Percentiles rank a stretch among this genome's conserved stretches.
These are phyloP conservation scores for Colletotrichum sp. DNA, from an alignment of 2,329 filamentous ascomycete genomes.

Conservation along the genomic window DNA sequence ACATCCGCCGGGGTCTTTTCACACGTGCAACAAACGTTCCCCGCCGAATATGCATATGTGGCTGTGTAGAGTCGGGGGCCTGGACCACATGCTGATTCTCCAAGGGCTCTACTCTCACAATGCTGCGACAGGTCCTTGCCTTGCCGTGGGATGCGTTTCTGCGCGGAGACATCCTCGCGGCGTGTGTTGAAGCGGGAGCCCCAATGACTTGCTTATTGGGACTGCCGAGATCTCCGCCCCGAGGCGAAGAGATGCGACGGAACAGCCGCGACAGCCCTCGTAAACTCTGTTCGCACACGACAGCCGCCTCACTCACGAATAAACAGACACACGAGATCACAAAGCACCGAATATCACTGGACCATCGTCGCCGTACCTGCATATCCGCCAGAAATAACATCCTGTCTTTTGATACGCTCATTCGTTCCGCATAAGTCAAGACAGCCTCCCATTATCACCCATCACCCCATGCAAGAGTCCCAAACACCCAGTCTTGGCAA, in stretches of 20 bases:
- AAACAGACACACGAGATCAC: not conserved
- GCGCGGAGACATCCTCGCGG: not conserved
- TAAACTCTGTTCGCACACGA: not conserved
- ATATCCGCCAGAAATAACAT: not conserved
- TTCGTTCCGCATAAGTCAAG: not conserved
- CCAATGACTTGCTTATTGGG: not conserved
- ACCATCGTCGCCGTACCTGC: not conserved
- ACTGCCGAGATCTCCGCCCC: not conserved
- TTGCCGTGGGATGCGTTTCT: not conserved
- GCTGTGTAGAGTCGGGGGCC: not conserved
- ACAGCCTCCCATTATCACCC: not conserved
- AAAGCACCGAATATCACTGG: not conserved
- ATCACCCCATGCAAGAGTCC: not conserved
- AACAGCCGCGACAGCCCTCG: not conserved
- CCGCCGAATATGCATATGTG: not conserved
- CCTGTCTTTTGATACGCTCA: not conserved
- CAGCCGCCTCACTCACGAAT: not conserved
- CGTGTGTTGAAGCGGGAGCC: not conserved
- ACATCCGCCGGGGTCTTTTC: not conserved
- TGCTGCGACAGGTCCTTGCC: not conserved
- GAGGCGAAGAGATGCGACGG: not conserved
- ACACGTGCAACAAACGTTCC: not conserved
- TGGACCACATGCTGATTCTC: not conserved
- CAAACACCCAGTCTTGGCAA: not conserved
- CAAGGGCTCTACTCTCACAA: not conserved